Percentiles rank a stretch among this genome's conserved stretches.
These are phyloP conservation scores for Pelargonium australe DNA, from an alignment of 441 rosid species.

Conservation along the genomic window DNA sequence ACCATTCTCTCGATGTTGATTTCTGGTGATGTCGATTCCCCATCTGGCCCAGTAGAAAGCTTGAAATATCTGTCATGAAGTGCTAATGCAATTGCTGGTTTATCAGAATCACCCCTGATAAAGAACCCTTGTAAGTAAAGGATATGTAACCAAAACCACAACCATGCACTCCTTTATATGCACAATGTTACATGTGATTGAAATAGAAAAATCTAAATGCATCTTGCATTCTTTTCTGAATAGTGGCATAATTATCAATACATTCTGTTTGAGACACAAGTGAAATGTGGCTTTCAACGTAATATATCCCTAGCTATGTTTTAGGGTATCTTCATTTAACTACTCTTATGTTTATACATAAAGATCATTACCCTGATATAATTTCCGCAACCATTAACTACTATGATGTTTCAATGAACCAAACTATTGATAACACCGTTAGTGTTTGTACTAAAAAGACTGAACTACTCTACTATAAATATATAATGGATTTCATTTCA, in stretches of 20 bases:
- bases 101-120: constrained; percentile 23
- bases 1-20: constrained; percentile 10
- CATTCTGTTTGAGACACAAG: not conserved
- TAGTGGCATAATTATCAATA: not conserved
- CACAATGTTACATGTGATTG: not conserved
- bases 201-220: constrained; percentile 2
- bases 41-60: constrained; percentile 36
- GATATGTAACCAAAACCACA: not conserved
- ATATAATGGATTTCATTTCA: too few relatives aligned
- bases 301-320: not conserved
- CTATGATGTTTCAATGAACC: too few relatives aligned
- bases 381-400: too few relatives aligned
- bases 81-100: constrained; percentile 33
- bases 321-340: not conserved
- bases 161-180: not conserved
- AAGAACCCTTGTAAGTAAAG: constrained; percentile 2
- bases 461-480: too few relatives aligned
- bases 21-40: constrained; percentile 16
- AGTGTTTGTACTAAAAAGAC: too few relatives aligned
- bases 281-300: not conserved
- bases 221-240: not conserved
- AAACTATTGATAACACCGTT: too few relatives aligned
- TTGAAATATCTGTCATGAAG: constrained; percentile 30
- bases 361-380: too few relatives aligned
- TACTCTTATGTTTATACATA: too few relatives aligned